These are phyloP conservation scores for Leccinum incarnatum DNA, from an alignment of 768 basidiomycete genomes.

Conservation along the genomic window DNA sequence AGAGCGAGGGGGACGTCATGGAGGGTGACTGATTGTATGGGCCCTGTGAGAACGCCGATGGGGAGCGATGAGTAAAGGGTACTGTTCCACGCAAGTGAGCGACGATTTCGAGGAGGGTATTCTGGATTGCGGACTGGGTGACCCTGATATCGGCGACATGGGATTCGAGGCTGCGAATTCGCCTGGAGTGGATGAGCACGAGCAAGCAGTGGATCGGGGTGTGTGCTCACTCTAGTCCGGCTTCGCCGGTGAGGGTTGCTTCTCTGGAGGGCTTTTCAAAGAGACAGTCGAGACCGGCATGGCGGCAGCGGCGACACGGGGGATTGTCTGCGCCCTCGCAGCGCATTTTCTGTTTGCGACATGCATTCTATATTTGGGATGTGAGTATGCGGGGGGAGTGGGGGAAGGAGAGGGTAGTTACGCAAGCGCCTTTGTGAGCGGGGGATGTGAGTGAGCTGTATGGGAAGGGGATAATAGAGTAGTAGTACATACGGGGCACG, in stretches of 20 bases:
- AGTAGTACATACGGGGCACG: slow-evolving; percentile 71
- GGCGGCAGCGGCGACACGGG: slow-evolving; percentile 91
- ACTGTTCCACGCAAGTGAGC: slow-evolving; percentile 64
- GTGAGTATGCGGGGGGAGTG: slow-evolving; percentile 9
- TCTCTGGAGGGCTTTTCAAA: slow-evolving; percentile 93
- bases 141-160: slow-evolving; percentile 83
- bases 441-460: slow-evolving; percentile 9
- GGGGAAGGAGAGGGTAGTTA: neutral
- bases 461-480: neutral
- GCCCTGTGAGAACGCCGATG: slow-evolving; percentile 49
- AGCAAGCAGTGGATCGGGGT: neutral
- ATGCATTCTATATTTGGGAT: slow-evolving; percentile 68
- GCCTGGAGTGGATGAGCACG: slow-evolving; percentile 46
- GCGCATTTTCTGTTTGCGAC: slow-evolving; percentile 95
- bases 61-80: slow-evolving; percentile 54
- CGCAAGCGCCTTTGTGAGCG: neutral
- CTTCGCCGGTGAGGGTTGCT: slow-evolving; percentile 84
- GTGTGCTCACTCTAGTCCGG: slow-evolving; percentile 76
- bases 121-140: slow-evolving; percentile 73
- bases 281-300: slow-evolving; percentile 86
- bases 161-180: slow-evolving; percentile 83
- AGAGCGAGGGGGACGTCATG: slow-evolving; percentile 46
- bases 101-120: slow-evolving; percentile 76
- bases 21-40: slow-evolving; percentile 68
- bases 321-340: slow-evolving; percentile 96